A percentile compares a stretch with the other conserved stretches of the same genome.
Evolutionary conservation across 1,284 basidiomycete species (phyloP).

Genomic region (Hymenochaete sp.): DNA sequence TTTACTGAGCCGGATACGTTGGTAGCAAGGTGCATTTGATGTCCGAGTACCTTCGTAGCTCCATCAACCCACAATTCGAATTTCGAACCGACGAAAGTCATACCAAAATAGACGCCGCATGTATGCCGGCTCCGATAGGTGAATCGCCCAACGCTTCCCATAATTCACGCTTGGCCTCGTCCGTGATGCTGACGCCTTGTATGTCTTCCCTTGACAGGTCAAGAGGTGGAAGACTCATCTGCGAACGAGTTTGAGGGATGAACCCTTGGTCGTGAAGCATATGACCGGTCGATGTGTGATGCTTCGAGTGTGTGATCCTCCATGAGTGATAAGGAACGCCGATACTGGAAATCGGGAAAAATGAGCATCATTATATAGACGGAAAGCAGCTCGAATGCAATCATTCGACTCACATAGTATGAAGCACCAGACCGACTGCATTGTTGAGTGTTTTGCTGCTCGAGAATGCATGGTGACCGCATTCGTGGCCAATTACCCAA

Average conservation of each 20-base stretch:
- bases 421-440: slow-evolving; percentile 87
- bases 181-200: slow-evolving; percentile 59
- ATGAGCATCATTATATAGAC: too few relatives aligned
- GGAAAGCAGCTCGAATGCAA: too few relatives aligned
- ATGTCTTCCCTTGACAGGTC: slow-evolving; percentile 63
- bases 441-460: slow-evolving; percentile 92
- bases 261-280: slow-evolving; percentile 96
- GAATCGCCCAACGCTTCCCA: slow-evolving; percentile 90
- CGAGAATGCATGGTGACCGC: slow-evolving; percentile 95
- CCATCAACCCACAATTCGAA: background rate
- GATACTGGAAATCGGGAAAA: slow-evolving; percentile 60
- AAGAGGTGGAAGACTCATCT: slow-evolving; percentile 56
- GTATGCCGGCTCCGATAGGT: slow-evolving; percentile 70
- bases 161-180: slow-evolving; percentile 70
- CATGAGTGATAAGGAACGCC: slow-evolving; percentile 98
- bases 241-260: slow-evolving; percentile 82
- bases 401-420: slow-evolving; percentile 61
- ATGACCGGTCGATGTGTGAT: slow-evolving; percentile 93
- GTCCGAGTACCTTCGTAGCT: slow-evolving; percentile 59
- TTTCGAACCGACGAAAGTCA: too few relatives aligned
- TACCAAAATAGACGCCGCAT: slow-evolving; percentile 65
- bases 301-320: slow-evolving; percentile 94
- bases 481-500: slow-evolving; percentile 90
- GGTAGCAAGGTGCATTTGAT: slow-evolving; percentile 77
- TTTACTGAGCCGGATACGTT: slow-evolving; percentile 87